These are phyloP conservation scores for Coemansia sp. DNA, from an alignment of 192 early-diverging fungal species.

Conservation along the genomic window DNA sequence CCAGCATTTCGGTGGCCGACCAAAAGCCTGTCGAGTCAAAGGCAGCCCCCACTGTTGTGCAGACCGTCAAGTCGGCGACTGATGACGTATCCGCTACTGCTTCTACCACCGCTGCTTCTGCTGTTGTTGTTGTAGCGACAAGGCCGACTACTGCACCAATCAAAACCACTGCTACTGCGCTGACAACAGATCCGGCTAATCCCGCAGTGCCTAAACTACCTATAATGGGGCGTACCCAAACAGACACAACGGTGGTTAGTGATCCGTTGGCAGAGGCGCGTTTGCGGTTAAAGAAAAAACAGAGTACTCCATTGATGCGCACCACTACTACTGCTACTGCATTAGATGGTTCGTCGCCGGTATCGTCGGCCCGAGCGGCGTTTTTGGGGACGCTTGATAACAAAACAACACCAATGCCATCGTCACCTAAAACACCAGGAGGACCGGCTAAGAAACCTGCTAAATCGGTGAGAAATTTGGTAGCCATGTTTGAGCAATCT, in stretches of 20 bases:
- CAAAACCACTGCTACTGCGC: constrained; percentile 19
- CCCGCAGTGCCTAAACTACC: constrained; percentile 26
- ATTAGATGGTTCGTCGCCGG: neutral
- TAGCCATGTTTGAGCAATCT: constrained; percentile 45
- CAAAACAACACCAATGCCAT: neutral
- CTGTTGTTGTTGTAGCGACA: neutral
- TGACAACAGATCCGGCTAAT: constrained; percentile 8
- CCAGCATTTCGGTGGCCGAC: too few species aligned
- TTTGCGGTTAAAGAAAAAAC: constrained; percentile 48
- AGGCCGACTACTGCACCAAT: constrained; percentile 3
- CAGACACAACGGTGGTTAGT: constrained; percentile 13
- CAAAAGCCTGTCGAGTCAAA: too few species aligned
- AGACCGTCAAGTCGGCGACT: neutral
- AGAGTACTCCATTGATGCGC: constrained; percentile 37
- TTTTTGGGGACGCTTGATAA: constrained; percentile 8
- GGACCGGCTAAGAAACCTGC: constrained; percentile 15
- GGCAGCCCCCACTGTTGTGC: too few species aligned
- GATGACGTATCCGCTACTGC: neutral
- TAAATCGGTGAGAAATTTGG: constrained; percentile 47
- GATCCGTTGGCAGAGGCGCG: constrained; percentile 46
- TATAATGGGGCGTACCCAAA: constrained; percentile 24
- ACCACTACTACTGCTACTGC: neutral
- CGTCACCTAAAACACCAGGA: neutral
- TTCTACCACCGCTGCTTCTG: neutral
- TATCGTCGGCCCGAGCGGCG: constrained; percentile 12